Base-by-base conservation (phyloP, 139 green algal genomes). In the Mesotaenium endlicherianum region DNA sequence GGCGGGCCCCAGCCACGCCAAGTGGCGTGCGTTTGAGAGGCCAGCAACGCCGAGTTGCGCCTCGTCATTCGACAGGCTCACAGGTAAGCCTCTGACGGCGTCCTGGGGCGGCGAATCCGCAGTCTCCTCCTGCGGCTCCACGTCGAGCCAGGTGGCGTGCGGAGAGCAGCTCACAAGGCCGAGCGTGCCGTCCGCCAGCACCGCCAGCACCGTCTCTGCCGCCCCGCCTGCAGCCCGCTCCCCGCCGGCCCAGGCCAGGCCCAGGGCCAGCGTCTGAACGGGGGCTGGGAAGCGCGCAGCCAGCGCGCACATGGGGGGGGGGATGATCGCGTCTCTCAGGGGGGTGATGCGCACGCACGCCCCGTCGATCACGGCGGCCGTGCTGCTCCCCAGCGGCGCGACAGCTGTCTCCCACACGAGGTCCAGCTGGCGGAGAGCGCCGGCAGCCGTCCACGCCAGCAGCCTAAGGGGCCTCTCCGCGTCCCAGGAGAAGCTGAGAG, bases 351-450 rank as follows among this genome's bases (percentile, higher is more conserved):
- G 89, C 69, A 97, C 47, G 8, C 60, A 20, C 6, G 39, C 16
- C 2, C 95, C 95, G 68, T 98, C 95, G 14, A 97, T 88, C 41
- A 98, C 95, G 2, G 90, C 93, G 0, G 88, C 92, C 0, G 95
- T 98, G 39, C 93, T 93, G 1, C 70, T 68, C 0, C 74, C 74
- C 80, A 90, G 94, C 1, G 53, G 44, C 38, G n/a, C 71, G 3
- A 83, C 79, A 84, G 67, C 77, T 36, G 47, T 59, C 26, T 85
- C 58, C 83, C 83, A 88, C 3, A 42, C 76, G 31, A 88, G 67
- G 42, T 86, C 43, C 6, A 80, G 41, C 11, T n/a, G 39, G 4
- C 71, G 42, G 4, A 75, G 26, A 39, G 31, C 64, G 11, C 80
- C 81, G 6, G n/a, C 43, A 30, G 17, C 67, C 36, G 81, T 44